phyloP scores from a whole-genome alignment of 2,329 filamentous ascomycete species.

The Seiridium cupressi region DNA sequence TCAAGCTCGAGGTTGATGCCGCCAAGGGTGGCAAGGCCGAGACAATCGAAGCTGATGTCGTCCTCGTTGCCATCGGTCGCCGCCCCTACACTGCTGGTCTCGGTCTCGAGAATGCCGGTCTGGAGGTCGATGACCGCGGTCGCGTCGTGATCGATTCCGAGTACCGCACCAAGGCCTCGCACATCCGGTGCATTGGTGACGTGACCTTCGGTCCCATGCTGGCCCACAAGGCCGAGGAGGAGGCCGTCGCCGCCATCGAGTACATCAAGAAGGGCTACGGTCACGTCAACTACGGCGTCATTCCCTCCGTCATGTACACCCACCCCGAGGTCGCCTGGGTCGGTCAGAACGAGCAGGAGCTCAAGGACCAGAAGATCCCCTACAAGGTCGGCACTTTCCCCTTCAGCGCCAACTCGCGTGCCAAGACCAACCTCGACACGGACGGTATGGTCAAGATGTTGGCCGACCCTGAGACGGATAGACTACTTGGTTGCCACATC shows the following conservation, averaged over 20 bases:
- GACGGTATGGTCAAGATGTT: conserved; percentile 98
- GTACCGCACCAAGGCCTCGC: conserved; percentile 95
- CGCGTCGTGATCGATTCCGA: conserved; percentile 97
- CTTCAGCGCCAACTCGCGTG: conserved; percentile 96
- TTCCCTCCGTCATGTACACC: conserved; percentile 99
- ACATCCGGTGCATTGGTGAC: conserved; percentile 96
- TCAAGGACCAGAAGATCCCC: conserved; percentile 85
- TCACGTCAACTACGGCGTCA: conserved; percentile 98
- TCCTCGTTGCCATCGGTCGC: conserved; percentile 94
- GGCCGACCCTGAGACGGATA: conserved; percentile 92
- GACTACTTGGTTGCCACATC: conserved; percentile 94
- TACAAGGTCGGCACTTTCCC: conserved; percentile 95
- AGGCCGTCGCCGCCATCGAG: conserved; percentile 90
- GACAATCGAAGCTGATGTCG: conserved; percentile 87
- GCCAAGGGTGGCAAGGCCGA: conserved; percentile 96
- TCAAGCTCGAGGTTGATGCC: conserved; percentile 84
- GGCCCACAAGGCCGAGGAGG: conserved; percentile 98
- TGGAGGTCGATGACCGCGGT: conserved; percentile 89
- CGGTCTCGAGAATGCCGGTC: conserved; percentile 88
- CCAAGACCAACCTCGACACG: conserved; percentile 97
- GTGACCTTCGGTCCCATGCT: conserved; percentile 98
- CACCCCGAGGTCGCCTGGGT: conserved; percentile 99
- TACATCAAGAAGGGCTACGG: conserved; percentile 98
- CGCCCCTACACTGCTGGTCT: conserved; percentile 91
- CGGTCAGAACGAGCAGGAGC: conserved; percentile 92